Evolutionary conservation across 208 protist genomes (phyloP), one percentile per base, ranked within the genome.

Genomic region (Angomonas ambiguus): DNA sequence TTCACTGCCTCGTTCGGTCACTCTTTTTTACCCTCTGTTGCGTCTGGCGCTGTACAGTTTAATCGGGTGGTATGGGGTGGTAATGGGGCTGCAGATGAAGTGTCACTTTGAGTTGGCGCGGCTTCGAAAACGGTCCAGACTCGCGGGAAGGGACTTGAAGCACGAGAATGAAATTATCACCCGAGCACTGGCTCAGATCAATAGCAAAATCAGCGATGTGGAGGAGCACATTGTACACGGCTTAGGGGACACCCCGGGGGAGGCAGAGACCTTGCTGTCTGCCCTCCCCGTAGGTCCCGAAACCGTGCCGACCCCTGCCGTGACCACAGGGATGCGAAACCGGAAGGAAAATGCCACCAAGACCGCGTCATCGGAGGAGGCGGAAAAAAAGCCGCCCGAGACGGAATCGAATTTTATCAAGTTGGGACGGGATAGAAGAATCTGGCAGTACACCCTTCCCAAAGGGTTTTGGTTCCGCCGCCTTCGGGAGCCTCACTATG

Each of bases 401-500:
- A 53, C 5, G 8, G 24, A 53, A 8, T 24, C 45, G 5, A 53
- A 53, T 20, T 53, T 62, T 11, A 34, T 13, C 30, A 5, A 16
- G 16, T 42, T 62, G 2, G 32, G 31, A 22, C 20, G 38, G 11
- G 58, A 62, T 33, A 22, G 27, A 20, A 34, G 32, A 1, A 48
- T 62, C 6, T 62, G 58, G 58, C 10, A 41, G 20, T 62, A 62
- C 58, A 30, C 31, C 3, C 38, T 51, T 5, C 58, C 58, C 4
- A 10, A 4, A 1, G 11, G 25, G 3, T 55, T 41, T 25, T 35
- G 56, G 24, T 94, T 91, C 75, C 80, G 60, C 1, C 35, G 70
- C 22, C 49, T 68, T 5, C 72, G 83, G 35, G 89, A 95, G 57
- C 89, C 89, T 2, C 89, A 95, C 62, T 95, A 95, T 65, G 63